Evolutionary conservation across 768 basidiomycete species (phyloP), one percentile per base, ranked within the genome.

Genomic region (Leccinum rimulosum): DNA sequence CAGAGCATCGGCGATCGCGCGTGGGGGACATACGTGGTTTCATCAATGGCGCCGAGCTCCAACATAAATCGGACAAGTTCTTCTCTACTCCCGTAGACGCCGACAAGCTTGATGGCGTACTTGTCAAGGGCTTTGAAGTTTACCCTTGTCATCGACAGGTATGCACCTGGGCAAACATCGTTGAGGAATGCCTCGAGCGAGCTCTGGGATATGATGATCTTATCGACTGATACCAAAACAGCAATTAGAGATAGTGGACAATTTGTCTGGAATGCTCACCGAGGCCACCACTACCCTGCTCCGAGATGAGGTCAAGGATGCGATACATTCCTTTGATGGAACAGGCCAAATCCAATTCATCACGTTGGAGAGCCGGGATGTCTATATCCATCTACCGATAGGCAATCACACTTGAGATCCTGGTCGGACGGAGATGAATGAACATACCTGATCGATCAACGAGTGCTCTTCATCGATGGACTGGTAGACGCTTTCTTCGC

Each of bases 151-250:
- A 84, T 72, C 0, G 82, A 82, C 1, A 64, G 59, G 63, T 84
- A 86, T 5, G 86, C 79, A 1, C 82, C 79, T 0, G 84, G 82
- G 43, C 64, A 74, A 8, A 85, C 54, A 17, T 64, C 65, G 53
- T 85, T 82, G 63, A 83, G 76, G 53, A 86, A 79, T 3, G 71
- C 61, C 58, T 73, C 70, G 12, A 87, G 70, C 3, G 82, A 79
- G 3, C 77, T 70, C 66, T 84, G 82, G 2, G 75, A 74, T 30
- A 87, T 87, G 67, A 87, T 80, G 33, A 87, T 79, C 65, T 87
- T 87, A 63, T 85, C 84, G 40, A 86, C 85, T 84, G 59, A 54
- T 51, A 15, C 30, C 17, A 52, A 9, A 53, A 17, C n/a, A 22
- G 56, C 25, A 1, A 38, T 58, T 10, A 35, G 10, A 40, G 35